Evolutionary conservation across 192 early-diverging fungal species (phyloP).

Genomic region (Rhizophagus clarus): DNA sequence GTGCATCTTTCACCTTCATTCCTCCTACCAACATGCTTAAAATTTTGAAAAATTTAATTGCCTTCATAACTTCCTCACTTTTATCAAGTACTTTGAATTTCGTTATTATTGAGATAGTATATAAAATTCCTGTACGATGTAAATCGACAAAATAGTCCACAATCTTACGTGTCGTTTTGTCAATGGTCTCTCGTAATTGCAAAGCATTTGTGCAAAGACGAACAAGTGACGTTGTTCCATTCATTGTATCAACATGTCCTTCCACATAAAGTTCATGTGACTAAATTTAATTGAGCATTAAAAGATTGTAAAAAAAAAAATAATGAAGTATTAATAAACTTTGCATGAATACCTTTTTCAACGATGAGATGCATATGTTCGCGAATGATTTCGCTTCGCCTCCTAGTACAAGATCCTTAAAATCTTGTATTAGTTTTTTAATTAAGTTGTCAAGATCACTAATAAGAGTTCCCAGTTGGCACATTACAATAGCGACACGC

Average conservation of each 20-base stretch:
- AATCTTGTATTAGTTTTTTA: constrained; percentile 42
- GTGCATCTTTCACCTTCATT: constrained; percentile 38
- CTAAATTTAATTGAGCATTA: background rate
- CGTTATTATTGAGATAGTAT: constrained; percentile 36
- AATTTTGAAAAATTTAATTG: constrained; percentile 52
- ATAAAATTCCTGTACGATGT: constrained; percentile 45
- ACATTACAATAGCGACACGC: constrained; percentile 34
- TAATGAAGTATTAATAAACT: background rate
- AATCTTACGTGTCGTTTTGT: constrained; percentile 37
- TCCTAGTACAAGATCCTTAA: constrained; percentile 40
- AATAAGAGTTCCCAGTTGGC: constrained; percentile 43
- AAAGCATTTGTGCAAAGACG: constrained; percentile 33
- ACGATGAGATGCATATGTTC: constrained; percentile 39
- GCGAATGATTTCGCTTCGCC: constrained; percentile 38
- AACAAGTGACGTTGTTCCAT: constrained; percentile 43
- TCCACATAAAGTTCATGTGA: constrained; percentile 40
- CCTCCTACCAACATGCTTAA: constrained; percentile 42
- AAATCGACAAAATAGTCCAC: constrained; percentile 35
- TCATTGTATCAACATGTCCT: constrained; percentile 31
- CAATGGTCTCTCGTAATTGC: constrained; percentile 32
- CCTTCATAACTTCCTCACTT: constrained; percentile 22
- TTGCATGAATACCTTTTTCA: constrained; percentile 42
- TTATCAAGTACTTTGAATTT: constrained; percentile 23
- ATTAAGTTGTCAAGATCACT: constrained; percentile 50
- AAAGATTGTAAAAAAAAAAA: background rate